Evolutionary conservation across 2,329 filamentous ascomycete genomes (phyloP), one percentile per base, ranked within the genome.

Genomic region (Drechslerella dactyloides): DNA sequence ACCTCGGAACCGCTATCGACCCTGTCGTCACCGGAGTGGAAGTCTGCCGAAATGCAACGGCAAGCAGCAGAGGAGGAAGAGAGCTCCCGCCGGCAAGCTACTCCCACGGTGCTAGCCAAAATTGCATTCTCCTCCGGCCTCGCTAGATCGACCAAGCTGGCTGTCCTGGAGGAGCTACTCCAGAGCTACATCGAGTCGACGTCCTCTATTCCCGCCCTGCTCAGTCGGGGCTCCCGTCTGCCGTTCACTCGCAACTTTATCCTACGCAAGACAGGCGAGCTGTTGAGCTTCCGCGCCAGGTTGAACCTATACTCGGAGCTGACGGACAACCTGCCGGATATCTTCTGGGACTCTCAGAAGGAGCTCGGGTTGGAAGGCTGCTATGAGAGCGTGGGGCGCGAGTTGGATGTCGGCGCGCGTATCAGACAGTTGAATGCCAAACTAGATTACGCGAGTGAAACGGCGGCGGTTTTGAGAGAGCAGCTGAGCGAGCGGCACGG

Each of bases 371-470:
- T 99, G 1, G 94, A 97, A 79, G 90, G 89, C 30, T 97, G 97
- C 81, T 99, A 97, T 79, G 93, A 96, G 75, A 90, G 94, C 79
- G 91, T 97, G 44, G 93, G 93, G 44, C 87, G 89, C 61, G 91
- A 92, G 0, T 84, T 99, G 37, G 94, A 97, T 79, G 93, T 97
- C 23, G 90, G 90, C 35, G 90, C 94, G 24, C 86, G 94, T 56
- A 97, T 97, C 81, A 90, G 90, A 77, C 88, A 91, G 17, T 81
- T 97, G 75, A 99, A 99, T 79, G 91, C 96, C 81, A 96, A 96
- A 82, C 96, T 99, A 86, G 93, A 96, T 78, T 97, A 99, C 79
- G 94, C 93, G 0, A 90, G 94, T 77, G 93, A 97, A 79, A 97
- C 97, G 79, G 92, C 94, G 5, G 90, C 84, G 58, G 93, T 97